These are phyloP conservation scores for Tritrichomonas foetus DNA, from an alignment of 208 protist genomes.

Conservation along the genomic window DNA sequence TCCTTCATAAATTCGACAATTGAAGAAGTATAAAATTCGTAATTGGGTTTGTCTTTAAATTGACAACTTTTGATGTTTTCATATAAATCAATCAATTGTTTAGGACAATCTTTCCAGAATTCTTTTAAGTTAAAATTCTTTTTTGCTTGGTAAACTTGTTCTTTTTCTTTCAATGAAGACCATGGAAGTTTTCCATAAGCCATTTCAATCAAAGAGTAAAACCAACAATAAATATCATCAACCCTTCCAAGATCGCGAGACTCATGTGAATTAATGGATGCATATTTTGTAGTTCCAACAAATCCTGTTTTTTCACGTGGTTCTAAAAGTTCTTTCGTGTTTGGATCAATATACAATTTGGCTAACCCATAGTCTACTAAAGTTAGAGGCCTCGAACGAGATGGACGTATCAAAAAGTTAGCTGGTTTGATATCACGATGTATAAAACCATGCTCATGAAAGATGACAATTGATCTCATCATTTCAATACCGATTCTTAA, in stretches of 20 bases:
- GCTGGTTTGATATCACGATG: constrained; percentile 14
- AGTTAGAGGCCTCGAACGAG: background rate
- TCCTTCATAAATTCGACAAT: background rate
- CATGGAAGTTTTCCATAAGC: background rate
- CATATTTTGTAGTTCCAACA: background rate
- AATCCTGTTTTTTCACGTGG: background rate
- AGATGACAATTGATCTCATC: background rate
- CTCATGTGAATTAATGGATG: background rate
- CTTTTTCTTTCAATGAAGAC: background rate
- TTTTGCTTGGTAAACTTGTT: background rate
- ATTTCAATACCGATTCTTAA: background rate
- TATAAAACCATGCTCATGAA: background rate
- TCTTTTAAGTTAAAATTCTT: background rate
- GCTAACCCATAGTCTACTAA: background rate
- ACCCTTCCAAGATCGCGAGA: background rate
- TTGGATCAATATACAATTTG: background rate
- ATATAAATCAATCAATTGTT: background rate
- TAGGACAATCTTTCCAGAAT: background rate
- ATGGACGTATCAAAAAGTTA: background rate
- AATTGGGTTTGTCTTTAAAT: background rate
- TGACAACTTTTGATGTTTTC: background rate
- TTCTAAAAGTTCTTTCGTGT: background rate
- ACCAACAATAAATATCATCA: constrained; percentile 22
- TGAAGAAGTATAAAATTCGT: background rate
- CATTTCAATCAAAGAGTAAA: background rate